A percentile compares a stretch with the other conserved stretches of the same genome.
Evolutionary conservation across 2,329 filamentous ascomycete species (phyloP).

Genomic region (Monascus ruber): DNA sequence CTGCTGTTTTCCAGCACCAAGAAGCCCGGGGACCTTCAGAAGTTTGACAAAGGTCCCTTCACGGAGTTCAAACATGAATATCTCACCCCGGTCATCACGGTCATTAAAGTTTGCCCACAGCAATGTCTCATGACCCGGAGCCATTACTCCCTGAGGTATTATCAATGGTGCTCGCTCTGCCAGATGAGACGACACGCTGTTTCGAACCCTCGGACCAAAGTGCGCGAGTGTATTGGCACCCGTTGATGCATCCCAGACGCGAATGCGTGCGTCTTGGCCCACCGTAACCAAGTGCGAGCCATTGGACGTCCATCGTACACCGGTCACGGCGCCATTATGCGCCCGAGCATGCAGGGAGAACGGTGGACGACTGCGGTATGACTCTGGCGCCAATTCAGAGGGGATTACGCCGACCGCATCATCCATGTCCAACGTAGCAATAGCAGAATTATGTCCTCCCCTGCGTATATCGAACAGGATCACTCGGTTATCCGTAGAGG

Average conservation of each 20-base stretch:
- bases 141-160: slow-evolving; percentile 49
- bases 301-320: slow-evolving; percentile 72
- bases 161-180: slow-evolving; percentile 52
- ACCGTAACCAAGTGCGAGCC: slow-evolving; percentile 65
- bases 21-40: slow-evolving; percentile 52
- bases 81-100: slow-evolving; percentile 53
- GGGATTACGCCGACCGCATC: slow-evolving; percentile 58
- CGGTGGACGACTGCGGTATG: slow-evolving; percentile 25
- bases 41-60: slow-evolving; percentile 63
- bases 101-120: slow-evolving; percentile 71
- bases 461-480: slow-evolving; percentile 81
- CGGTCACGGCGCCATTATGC: slow-evolving; percentile 74
- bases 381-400: slow-evolving; percentile 18
- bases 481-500: slow-evolving; percentile 72
- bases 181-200: slow-evolving; percentile 47
- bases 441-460: slow-evolving; percentile 52
- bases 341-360: slow-evolving; percentile 44
- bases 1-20: slow-evolving; percentile 22
- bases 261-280: slow-evolving; percentile 71
- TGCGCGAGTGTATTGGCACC: slow-evolving; percentile 80
- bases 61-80: slow-evolving; percentile 68
- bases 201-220: slow-evolving; percentile 74
- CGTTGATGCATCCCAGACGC: slow-evolving; percentile 73
- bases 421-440: slow-evolving; percentile 73
- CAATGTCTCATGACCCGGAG: slow-evolving; percentile 51